Evolutionary conservation across 305 asterid genomes (phyloP).

Genomic region (Fraxinus sp.): DNA sequence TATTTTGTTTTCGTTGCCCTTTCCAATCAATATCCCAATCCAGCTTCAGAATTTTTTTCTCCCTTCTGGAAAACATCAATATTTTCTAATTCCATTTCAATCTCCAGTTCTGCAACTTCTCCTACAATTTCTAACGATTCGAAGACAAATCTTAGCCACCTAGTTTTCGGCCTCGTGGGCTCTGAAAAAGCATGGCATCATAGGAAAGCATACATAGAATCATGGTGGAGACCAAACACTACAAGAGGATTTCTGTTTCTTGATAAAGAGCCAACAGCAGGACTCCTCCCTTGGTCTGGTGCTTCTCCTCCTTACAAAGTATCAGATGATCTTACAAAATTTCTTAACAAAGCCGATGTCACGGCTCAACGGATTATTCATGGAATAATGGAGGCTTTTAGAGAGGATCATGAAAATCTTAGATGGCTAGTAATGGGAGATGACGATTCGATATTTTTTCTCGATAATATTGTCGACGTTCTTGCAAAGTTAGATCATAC

Average conservation of each 20-base stretch:
- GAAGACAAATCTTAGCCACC: slow-evolving; percentile 51
- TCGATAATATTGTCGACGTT: slow-evolving; percentile 71
- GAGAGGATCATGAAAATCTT: slow-evolving; percentile 47
- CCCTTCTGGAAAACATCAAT: slow-evolving; percentile 5
- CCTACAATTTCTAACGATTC: background rate
- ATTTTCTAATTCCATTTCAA: background rate
- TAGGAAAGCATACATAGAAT: slow-evolving; percentile 49
- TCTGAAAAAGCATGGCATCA: slow-evolving; percentile 48
- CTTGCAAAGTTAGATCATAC: slow-evolving; percentile 53
- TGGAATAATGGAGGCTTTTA: slow-evolving; percentile 53
- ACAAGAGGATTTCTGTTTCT: slow-evolving; percentile 56
- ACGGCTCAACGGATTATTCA: slow-evolving; percentile 55
- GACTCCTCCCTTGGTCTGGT: slow-evolving; percentile 65
- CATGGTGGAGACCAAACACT: slow-evolving; percentile 79
- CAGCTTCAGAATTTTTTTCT: slow-evolving; percentile 23
- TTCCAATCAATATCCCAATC: slow-evolving; percentile 25
- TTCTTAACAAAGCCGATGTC: slow-evolving; percentile 15
- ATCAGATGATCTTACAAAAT: slow-evolving; percentile 40
- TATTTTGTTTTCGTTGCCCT: slow-evolving; percentile 25
- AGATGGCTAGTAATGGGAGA: slow-evolving; percentile 82
- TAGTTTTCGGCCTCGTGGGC: slow-evolving; percentile 66
- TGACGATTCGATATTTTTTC: slow-evolving; percentile 61
- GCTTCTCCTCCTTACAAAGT: slow-evolving; percentile 65
- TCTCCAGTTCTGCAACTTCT: background rate
- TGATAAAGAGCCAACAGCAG: slow-evolving; percentile 46